phyloP scores from a whole-genome alignment of 192 early-diverging fungal species.

The Backusella circina region DNA sequence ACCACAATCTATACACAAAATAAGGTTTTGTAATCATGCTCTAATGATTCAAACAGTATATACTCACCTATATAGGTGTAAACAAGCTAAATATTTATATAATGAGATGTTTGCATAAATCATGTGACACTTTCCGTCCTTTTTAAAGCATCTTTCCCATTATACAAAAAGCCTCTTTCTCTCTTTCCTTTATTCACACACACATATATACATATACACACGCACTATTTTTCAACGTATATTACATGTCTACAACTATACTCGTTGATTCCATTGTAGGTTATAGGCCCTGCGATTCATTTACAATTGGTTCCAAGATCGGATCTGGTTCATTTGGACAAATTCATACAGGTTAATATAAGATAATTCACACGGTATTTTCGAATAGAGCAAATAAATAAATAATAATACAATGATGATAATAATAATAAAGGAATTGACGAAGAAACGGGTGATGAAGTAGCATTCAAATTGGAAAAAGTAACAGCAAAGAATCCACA shows the following conservation, averaged over 20 bases:
- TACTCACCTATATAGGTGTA: no score
- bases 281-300: slow-evolving; percentile 86
- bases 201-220: neutral
- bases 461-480: slow-evolving; percentile 96
- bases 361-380: neutral
- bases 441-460: slow-evolving; percentile 88
- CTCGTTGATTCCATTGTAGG: slow-evolving; percentile 29
- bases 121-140: neutral
- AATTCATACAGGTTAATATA: slow-evolving; percentile 82
- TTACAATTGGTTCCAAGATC: slow-evolving; percentile 91
- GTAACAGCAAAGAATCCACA: slow-evolving; percentile 95
- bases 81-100: neutral
- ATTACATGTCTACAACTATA: neutral
- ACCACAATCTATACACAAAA: neutral
- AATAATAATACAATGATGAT: neutral
- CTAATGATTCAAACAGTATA: neutral
- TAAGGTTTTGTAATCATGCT: neutral
- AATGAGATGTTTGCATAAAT: neutral
- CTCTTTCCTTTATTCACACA: neutral
- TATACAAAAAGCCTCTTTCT: neutral
- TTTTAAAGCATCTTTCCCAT: neutral
- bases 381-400: neutral
- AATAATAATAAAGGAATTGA: slow-evolving; percentile 61
- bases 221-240: neutral
- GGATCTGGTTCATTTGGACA: slow-evolving; percentile 97